A percentile compares a stretch with the other conserved stretches of the same genome.
phyloP scores from a whole-genome alignment of 495 filamentous ascomycete species.

The Penicillium egyptiacum region DNA sequence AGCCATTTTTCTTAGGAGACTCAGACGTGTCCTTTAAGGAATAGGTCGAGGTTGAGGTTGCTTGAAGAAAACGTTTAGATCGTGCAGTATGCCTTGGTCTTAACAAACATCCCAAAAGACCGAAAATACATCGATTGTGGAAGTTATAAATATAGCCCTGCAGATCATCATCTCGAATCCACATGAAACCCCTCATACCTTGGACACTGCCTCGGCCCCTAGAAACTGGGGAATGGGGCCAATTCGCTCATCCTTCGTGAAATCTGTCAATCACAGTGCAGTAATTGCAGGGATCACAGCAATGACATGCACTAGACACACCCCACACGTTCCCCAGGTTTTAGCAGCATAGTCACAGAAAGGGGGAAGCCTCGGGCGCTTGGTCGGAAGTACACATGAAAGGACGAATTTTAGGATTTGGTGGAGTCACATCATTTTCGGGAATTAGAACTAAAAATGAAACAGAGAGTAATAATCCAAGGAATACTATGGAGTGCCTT shows the following conservation, averaged over 20 bases:
- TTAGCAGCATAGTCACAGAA: background rate
- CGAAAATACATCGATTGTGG: background rate
- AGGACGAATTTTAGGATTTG: background rate
- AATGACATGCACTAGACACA: background rate
- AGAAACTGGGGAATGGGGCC: slow-evolving; percentile 11
- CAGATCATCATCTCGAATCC: slow-evolving; percentile 23
- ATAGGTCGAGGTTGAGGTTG: background rate
- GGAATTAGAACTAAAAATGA: too few relatives aligned
- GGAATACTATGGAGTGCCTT: too few relatives aligned
- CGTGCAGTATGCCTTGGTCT: background rate
- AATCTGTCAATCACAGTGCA: slow-evolving; percentile 4
- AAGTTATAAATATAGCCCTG: slow-evolving; percentile 4
- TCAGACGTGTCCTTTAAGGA: background rate
- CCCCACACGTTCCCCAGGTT: background rate
- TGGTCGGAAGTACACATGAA: background rate
- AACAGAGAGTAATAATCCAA: too few relatives aligned
- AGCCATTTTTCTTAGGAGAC: slow-evolving; percentile 16
- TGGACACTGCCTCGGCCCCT: slow-evolving; percentile 28
- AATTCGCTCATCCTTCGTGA: slow-evolving; percentile 10
- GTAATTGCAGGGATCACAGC: background rate
- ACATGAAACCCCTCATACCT: slow-evolving; percentile 31
- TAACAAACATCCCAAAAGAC: background rate
- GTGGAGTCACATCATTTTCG: background rate
- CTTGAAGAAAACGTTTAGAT: background rate
- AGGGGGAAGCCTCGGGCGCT: background rate